phyloP scores from a whole-genome alignment of 1,139 yeast genomes.

The Blastobotrys serpentis region DNA sequence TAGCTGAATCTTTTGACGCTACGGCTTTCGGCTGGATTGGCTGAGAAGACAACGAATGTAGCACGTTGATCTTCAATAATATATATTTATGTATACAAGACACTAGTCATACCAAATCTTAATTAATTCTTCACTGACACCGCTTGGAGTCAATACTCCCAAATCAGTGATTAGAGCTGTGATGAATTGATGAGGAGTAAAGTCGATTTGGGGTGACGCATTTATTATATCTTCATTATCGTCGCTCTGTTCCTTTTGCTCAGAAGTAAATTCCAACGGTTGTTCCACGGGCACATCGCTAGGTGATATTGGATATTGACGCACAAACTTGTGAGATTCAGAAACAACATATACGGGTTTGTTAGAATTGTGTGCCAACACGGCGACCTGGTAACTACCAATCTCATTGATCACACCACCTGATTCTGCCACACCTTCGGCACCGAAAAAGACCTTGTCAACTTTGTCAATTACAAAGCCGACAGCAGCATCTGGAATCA shows the following conservation, averaged over 20 bases:
- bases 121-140: slow-evolving; percentile 95
- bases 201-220: slow-evolving; percentile 64
- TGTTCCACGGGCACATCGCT: slow-evolving; percentile 77
- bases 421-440: slow-evolving; percentile 98
- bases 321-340: slow-evolving; percentile 91
- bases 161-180: slow-evolving; percentile 95
- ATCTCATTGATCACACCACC: slow-evolving; percentile 97
- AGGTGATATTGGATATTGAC: slow-evolving; percentile 92
- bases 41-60: no score
- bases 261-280: slow-evolving; percentile 37
- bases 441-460: slow-evolving; percentile 93
- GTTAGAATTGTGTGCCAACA: slow-evolving; percentile 83
- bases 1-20: not conserved
- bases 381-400: slow-evolving; percentile 94
- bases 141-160: slow-evolving; percentile 95
- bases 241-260: slow-evolving; percentile 22
- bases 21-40: not conserved
- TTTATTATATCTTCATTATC: slow-evolving; percentile 29
- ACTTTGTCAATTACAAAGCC: slow-evolving; percentile 90
- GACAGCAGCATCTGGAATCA: slow-evolving; percentile 90
- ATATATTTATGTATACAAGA: slow-evolving; percentile 1
- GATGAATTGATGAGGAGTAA: slow-evolving; percentile 92
- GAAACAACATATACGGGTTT: slow-evolving; percentile 94
- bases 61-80: no score
- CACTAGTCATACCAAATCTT: slow-evolving; percentile 91